Evolutionary conservation across 306 rosid genomes (phyloP).

Genomic region (Betula pendula): DNA sequence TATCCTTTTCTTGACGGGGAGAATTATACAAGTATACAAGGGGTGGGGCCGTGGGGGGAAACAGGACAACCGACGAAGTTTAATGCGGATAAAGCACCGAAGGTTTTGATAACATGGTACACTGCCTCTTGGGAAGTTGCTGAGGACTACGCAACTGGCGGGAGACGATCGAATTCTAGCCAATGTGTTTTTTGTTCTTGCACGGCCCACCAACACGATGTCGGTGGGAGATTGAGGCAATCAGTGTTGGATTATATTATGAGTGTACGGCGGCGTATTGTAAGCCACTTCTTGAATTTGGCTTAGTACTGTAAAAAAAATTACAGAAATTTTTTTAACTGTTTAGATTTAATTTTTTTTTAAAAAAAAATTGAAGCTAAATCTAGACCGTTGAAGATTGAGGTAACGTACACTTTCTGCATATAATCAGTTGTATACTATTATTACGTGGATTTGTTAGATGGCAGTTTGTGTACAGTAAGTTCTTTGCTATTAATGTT

Average conservation of each 20-base stretch:
- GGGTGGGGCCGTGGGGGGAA: not conserved
- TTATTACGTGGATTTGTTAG: not conserved
- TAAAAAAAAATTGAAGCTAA: no score
- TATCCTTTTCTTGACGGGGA: conserved; percentile 21
- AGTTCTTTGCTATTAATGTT: not conserved
- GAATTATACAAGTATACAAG: not conserved
- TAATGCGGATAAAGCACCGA: not conserved
- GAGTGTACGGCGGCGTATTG: not conserved
- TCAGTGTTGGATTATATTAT: not conserved
- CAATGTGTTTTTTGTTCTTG: no score
- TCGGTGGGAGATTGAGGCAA: no score
- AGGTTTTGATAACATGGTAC: not conserved
- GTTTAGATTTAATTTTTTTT: no score
- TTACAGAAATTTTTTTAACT: no score
- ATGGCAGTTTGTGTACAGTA: not conserved
- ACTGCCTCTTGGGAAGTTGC: not conserved
- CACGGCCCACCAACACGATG: no score
- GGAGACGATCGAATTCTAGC: no score
- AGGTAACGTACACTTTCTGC: not conserved
- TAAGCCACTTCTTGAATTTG: not conserved
- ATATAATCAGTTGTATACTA: not conserved
- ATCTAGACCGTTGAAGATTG: no score
- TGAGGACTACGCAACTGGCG: not conserved
- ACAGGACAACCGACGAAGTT: not conserved
- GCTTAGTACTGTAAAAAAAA: no score